A percentile compares a stretch with the other conserved stretches of the same genome.
Evolutionary conservation across 1,139 yeast genomes (phyloP).

Genomic region (Kodamaea arcana): DNA sequence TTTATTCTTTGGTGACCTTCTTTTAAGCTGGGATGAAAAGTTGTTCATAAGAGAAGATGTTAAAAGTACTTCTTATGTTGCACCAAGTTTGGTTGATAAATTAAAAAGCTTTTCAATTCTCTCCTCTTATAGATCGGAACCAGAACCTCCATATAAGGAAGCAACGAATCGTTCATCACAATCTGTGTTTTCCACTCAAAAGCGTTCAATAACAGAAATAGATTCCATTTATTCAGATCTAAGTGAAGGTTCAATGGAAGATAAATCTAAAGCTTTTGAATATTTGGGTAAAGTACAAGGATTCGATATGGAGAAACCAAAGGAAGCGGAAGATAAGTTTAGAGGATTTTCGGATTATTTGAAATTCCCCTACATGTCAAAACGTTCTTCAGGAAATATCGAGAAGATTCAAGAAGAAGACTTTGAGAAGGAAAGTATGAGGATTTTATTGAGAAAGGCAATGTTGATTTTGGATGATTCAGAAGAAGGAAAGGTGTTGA

Average conservation of each 20-base stretch:
- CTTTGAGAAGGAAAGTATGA: conserved; percentile 25
- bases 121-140: conserved; percentile 6
- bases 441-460: conserved; percentile 24
- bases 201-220: conserved; percentile 16
- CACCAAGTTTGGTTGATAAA: conserved; percentile 13
- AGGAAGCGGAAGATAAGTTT: too few relatives aligned
- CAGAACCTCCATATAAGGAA: conserved; percentile 6
- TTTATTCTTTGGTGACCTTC: conserved; percentile 36
- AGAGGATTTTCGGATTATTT: conserved; percentile 15
- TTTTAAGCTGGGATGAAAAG: conserved; percentile 35
- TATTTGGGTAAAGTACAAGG: too few relatives aligned
- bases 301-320: too few relatives aligned
- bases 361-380: conserved; percentile 5
- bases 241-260: conserved; percentile 14
- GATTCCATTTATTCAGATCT: conserved; percentile 32
- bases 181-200: conserved; percentile 18
- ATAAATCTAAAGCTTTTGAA: conserved; percentile 17
- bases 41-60: conserved; percentile 16
- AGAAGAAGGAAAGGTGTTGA: conserved; percentile 12
- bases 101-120: conserved; percentile 14
- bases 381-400: conserved; percentile 5
- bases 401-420: conserved; percentile 5
- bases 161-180: conserved; percentile 16
- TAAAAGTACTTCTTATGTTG: conserved; percentile 2
- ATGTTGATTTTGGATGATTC: conserved; percentile 17